Evolutionary conservation across 2,329 filamentous ascomycete genomes (phyloP).

Genomic region (Venturia pyrina): DNA sequence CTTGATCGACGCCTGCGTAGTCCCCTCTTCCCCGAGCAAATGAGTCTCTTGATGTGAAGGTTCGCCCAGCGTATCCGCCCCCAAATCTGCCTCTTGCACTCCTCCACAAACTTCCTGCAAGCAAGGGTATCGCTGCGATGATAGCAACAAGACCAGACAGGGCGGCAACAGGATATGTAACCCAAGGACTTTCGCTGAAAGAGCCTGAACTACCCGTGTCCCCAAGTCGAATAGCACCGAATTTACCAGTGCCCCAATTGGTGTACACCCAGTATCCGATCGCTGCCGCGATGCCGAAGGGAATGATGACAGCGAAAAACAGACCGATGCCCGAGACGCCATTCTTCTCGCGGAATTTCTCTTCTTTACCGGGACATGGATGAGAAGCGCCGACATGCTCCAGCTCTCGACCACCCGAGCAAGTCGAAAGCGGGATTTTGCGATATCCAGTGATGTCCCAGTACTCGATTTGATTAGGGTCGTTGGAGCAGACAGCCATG

Average conservation of each 20-base stretch:
- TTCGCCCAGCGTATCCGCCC: conserved; percentile 43
- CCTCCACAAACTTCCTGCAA: conserved; percentile 65
- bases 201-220: conserved; percentile 37
- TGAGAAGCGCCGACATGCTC: conserved; percentile 55
- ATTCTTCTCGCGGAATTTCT: conserved; percentile 68
- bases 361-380: conserved; percentile 68
- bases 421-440: conserved; percentile 81
- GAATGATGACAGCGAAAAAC: conserved; percentile 76
- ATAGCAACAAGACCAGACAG: conserved; percentile 46
- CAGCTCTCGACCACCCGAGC: conserved; percentile 61
- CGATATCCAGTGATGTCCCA: conserved; percentile 82
- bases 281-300: conserved; percentile 58
- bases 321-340: conserved; percentile 62
- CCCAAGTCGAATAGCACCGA: conserved; percentile 80
- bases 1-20: conserved; percentile 80
- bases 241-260: conserved; percentile 71
- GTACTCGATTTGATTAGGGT: conserved; percentile 66
- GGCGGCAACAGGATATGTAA: conserved; percentile 59
- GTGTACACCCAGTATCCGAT: conserved; percentile 78
- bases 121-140: conserved; percentile 49
- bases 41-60: conserved; percentile 79
- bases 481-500: conserved; percentile 43
- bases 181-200: conserved; percentile 53
- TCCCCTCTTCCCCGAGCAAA: conserved; percentile 83
- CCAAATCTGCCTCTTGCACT: conserved; percentile 42